Base-by-base conservation (phyloP, 2,329 filamentous ascomycete species). In the Hypoxylon sp. region DNA sequence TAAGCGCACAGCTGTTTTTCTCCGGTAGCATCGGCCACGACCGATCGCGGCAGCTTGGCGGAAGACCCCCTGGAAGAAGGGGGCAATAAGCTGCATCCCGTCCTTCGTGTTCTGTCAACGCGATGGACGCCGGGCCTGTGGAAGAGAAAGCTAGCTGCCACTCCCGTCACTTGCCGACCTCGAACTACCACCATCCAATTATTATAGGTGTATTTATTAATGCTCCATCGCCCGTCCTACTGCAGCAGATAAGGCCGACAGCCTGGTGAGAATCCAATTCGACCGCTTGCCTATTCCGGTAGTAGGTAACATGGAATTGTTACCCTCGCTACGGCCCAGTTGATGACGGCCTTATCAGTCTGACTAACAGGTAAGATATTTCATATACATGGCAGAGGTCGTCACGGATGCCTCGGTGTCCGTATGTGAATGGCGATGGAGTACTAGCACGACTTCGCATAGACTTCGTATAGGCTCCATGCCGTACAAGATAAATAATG, bases 31-130 rank as follows among this genome's bases (percentile, higher is more conserved):
- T 54, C 57, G 48, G 51, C 49, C 29, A 58, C 50, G 54, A 46
- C 50, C 54, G 54, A 58, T 45, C 53, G 38, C 57, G 54, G 60
- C 50, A 55, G 42, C 61, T 63, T 63, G 61, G 61, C 61, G 41
- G 40, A 37, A 6, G 20, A 23, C 37, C 47, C 47, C 50, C 33
- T 58, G 53, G 58, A 48, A 18, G 55, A 35, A 42, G 55, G 42
- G 56, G 45, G 50, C 48, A 52, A 45, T 53, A 56, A 58, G 50
- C 50, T 46, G n/a, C 46, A 55, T 42, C 38, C 26, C 4, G 13
- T 20, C 20, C 27, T 43, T 27, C 17, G 21, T 42, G 37, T 42
- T 26, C 26, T 24, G 37, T 17, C 40, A 58, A 29, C 40, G 11
- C 27, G 23, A 37, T 24, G 18, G 41, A 17, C 21, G 33, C 43